Percentiles rank a stretch among this genome's conserved stretches.
Evolutionary conservation across 179 eudicot species (phyloP).

Genomic region (Heliamphora pulchella): DNA sequence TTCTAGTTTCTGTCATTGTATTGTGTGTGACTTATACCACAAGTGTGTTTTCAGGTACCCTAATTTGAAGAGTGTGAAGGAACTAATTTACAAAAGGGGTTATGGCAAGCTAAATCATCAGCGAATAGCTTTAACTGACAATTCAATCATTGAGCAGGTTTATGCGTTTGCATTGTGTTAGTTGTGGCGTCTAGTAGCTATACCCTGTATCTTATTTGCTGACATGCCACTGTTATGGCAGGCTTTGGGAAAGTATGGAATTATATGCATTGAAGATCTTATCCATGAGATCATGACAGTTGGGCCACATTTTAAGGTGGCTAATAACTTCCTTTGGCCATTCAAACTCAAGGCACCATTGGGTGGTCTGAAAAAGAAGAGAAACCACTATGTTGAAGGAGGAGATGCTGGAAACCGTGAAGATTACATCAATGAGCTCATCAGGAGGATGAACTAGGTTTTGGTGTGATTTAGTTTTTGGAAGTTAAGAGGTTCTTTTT

Average conservation of each 20-base stretch:
- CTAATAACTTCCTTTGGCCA: constrained; percentile 89
- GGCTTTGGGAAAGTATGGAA: constrained; percentile 69
- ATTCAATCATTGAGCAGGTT: constrained; percentile 64
- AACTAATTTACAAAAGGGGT: constrained; percentile 67
- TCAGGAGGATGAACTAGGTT: constrained; percentile 82
- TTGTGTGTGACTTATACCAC: background rate
- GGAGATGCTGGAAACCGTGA: constrained; percentile 95
- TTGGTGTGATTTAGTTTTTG: background rate
- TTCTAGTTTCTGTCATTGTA: background rate
- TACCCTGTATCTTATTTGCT: background rate
- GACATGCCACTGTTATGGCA: constrained; percentile 17
- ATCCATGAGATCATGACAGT: constrained; percentile 79
- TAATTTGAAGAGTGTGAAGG: constrained; percentile 64
- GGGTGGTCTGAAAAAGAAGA: constrained; percentile 80
- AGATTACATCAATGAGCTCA: constrained; percentile 63
- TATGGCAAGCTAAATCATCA: constrained; percentile 69
- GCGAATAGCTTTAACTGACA: constrained; percentile 68
- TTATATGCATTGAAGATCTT: constrained; percentile 76
- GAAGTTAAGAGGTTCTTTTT: constrained; percentile 7
- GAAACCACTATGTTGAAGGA: constrained; percentile 85
- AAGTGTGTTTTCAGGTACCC: constrained; percentile 44
- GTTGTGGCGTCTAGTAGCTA: background rate
- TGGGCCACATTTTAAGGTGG: constrained; percentile 82
- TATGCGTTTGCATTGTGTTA: constrained; percentile 5
- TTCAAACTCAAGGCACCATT: constrained; percentile 73